phyloP scores from a whole-genome alignment of 1,139 yeast species.

The Entelexis paramagnoliae region DNA sequence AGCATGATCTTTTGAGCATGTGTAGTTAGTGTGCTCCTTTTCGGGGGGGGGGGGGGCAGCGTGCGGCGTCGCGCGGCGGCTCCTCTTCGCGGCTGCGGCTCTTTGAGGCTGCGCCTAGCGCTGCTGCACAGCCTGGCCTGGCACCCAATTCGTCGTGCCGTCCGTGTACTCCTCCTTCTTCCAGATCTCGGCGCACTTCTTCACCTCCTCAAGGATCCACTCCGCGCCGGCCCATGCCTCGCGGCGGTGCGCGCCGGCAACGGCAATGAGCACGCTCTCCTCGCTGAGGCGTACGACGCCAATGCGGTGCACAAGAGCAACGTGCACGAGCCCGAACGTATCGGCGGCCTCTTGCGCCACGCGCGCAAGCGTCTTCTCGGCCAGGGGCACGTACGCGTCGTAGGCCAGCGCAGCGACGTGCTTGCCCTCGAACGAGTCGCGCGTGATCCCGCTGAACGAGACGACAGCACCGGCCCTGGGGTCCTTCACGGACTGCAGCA shows the following conservation, averaged over 20 bases:
- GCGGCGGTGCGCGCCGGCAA: constrained; percentile 39
- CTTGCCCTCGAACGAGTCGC: constrained; percentile 37
- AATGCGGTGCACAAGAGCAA: constrained; percentile 37
- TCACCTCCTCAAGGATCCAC: constrained; percentile 38
- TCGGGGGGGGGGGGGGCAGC: too few species aligned
- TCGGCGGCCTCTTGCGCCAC: constrained; percentile 33
- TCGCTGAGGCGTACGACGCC: constrained; percentile 41
- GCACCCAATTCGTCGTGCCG: constrained; percentile 32
- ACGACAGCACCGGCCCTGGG: constrained; percentile 40
- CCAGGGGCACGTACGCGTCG: constrained; percentile 38
- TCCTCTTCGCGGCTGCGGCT: too few species aligned
- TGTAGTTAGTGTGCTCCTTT: too few species aligned
- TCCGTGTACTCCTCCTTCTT: constrained; percentile 38
- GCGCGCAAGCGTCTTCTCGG: constrained; percentile 31
- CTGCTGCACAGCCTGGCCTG: constrained; percentile 11
- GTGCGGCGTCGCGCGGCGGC: too few species aligned
- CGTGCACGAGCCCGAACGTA: constrained; percentile 29
- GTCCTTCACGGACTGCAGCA: constrained; percentile 27
- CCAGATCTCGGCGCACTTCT: constrained; percentile 41
- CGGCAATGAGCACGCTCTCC: constrained; percentile 39
- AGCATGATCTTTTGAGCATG: too few species aligned
- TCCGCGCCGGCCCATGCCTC: constrained; percentile 41
- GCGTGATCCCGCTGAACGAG: constrained; percentile 41
- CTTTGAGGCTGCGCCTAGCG: too few species aligned
- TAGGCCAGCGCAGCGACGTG: constrained; percentile 35